Conservation (phyloP, 1,284 basidiomycete genomes). For the Trichosporon faecale region DNA sequence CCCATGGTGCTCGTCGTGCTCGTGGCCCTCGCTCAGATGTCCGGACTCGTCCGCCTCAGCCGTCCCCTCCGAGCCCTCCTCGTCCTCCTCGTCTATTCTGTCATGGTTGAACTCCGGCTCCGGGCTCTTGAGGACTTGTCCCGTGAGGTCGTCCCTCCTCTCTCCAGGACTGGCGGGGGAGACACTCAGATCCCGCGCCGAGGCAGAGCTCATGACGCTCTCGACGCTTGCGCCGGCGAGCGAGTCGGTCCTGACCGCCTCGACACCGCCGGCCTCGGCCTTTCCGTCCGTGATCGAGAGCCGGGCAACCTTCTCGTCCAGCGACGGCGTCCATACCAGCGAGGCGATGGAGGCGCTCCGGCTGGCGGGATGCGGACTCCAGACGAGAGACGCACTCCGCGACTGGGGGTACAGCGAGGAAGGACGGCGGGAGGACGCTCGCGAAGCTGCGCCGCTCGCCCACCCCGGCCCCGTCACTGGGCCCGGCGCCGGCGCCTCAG, state of each 20-base stretch:
- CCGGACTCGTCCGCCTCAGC: background rate
- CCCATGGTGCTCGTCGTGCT: background rate
- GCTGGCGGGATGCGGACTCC: background rate
- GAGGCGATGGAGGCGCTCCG: background rate
- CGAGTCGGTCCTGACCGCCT: background rate
- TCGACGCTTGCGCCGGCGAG: background rate
- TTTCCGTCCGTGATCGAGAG: background rate
- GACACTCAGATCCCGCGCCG: background rate
- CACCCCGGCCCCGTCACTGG: slow-evolving; percentile 24
- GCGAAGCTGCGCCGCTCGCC: slow-evolving; percentile 22
- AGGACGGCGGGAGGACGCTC: slow-evolving; percentile 17
- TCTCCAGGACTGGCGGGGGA: background rate
- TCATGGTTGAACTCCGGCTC: background rate
- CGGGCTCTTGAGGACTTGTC: background rate
- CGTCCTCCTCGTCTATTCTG: background rate
- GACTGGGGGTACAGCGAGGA: slow-evolving; percentile 4
- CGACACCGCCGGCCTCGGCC: background rate
- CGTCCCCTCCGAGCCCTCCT: background rate
- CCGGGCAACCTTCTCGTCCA: background rate
- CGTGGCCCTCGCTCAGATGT: background rate
- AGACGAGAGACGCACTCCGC: background rate
- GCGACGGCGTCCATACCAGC: background rate
- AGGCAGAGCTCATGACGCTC: background rate
- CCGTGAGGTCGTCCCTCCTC: background rate
- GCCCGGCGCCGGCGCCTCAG: slow-evolving; percentile 29